phyloP scores from a whole-genome alignment of 2,329 filamentous ascomycete species.

The Macroventuria anomochaeta region DNA sequence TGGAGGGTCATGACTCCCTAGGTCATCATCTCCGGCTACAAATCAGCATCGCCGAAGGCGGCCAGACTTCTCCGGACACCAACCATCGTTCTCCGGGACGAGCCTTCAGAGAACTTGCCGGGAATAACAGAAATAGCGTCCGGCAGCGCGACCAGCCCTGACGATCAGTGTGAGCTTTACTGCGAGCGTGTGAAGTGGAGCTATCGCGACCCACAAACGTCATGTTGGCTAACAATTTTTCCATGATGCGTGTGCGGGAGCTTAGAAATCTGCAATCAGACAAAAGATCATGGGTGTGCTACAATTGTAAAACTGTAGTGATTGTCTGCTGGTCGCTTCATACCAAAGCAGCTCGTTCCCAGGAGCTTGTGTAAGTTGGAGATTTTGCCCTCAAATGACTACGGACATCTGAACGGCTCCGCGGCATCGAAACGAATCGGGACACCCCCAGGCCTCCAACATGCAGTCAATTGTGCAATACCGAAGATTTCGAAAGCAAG shows the following conservation, averaged over 20 bases:
- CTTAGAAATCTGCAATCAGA: conserved; percentile 1
- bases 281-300: not conserved
- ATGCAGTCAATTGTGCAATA: conserved; percentile 42
- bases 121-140: not conserved
- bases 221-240: conserved; percentile 10
- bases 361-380: too few relatives aligned
- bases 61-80: not conserved
- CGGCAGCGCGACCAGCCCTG: not conserved
- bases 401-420: not conserved
- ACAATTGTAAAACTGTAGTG: not conserved
- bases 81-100: conserved; percentile 6
- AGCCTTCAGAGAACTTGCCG: conserved; percentile 3
- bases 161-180: not conserved
- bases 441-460: not conserved
- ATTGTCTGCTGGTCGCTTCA: not conserved
- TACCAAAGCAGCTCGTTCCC: not conserved
- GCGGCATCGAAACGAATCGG: not conserved
- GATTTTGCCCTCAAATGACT: too few relatives aligned
- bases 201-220: conserved; percentile 10
- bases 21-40: not conserved
- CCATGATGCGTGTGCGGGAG: conserved; percentile 9
- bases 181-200: not conserved
- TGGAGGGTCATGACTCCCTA: too few relatives aligned
- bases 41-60: not conserved
- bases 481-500: conserved; percentile 24